Conservation (phyloP, 257 asterid species). For the Linaria vulgaris region DNA sequence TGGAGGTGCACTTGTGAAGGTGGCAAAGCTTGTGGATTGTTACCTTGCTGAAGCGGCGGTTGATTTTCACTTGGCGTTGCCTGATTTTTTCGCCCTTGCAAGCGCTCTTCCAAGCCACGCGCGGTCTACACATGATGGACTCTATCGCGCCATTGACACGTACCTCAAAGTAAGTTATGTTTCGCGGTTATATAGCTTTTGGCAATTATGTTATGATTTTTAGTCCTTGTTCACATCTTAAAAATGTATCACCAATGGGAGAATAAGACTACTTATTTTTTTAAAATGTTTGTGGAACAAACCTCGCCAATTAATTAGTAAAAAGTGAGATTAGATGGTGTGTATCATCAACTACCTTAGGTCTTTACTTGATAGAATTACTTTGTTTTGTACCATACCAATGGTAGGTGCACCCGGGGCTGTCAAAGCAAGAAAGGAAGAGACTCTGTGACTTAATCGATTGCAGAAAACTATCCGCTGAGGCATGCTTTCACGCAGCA, state of each 20-base stretch:
- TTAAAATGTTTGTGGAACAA: too few relatives aligned
- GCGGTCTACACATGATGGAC: conserved; percentile 47
- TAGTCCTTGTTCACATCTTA: too few relatives aligned
- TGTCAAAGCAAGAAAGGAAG: conserved; percentile 66
- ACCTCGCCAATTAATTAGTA: too few relatives aligned
- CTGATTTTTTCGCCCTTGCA: conserved; percentile 44
- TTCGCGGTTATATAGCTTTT: background rate
- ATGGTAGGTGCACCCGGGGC: conserved; percentile 55
- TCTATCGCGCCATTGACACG: conserved; percentile 59
- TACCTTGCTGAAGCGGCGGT: conserved; percentile 63
- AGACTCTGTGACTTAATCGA: conserved; percentile 54
- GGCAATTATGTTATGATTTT: background rate
- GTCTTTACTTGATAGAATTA: background rate
- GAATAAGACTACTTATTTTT: too few relatives aligned
- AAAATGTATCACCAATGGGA: too few relatives aligned
- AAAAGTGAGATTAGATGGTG: too few relatives aligned
- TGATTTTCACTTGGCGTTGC: conserved; percentile 38
- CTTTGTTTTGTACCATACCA: background rate
- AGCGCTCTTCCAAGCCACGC: conserved; percentile 46
- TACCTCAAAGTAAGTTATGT: conserved; percentile 52
- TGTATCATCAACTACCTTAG: too few relatives aligned
- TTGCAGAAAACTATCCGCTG: conserved; percentile 56
- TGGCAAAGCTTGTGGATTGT: conserved; percentile 67
- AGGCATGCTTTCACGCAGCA: conserved; percentile 75
- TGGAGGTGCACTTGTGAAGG: conserved; percentile 49